These are phyloP conservation scores for Salvia rosmarinus DNA, from an alignment of 257 asterid species.

Conservation along the genomic window DNA sequence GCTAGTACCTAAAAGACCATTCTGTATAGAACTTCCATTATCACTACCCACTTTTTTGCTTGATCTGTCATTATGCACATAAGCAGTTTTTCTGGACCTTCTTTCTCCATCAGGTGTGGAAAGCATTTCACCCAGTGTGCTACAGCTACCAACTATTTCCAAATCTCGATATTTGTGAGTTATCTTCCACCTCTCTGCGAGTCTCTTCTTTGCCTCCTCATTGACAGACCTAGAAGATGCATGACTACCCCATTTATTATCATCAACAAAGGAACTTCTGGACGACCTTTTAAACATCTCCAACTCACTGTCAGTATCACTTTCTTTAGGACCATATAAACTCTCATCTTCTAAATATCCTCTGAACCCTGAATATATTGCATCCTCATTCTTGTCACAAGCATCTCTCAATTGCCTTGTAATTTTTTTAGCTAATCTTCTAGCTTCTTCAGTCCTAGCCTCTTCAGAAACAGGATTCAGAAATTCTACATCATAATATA, in stretches of 20 bases:
- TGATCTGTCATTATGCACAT: constrained; percentile 31
- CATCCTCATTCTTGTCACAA: constrained; percentile 37
- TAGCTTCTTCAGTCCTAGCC: constrained; percentile 54
- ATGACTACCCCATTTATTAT: constrained; percentile 36
- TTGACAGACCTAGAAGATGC: constrained; percentile 47
- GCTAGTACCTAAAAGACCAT: constrained; percentile 48
- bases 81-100: constrained; percentile 32
- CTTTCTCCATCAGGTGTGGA: constrained; percentile 46
- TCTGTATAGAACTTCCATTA: constrained; percentile 36
- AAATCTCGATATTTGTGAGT: constrained; percentile 47
- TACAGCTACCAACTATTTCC: constrained; percentile 49
- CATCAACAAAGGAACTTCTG: constrained; percentile 43
- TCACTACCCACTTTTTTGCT: constrained; percentile 29
- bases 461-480: constrained; percentile 41
- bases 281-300: constrained; percentile 39
- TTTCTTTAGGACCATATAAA: constrained; percentile 55
- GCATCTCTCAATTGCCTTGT: constrained; percentile 49
- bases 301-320: constrained; percentile 52
- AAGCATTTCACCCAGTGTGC: constrained; percentile 69
- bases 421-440: constrained; percentile 53
- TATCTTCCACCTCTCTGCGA: constrained; percentile 69
- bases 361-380: constrained; percentile 39
- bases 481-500: constrained; percentile 32
- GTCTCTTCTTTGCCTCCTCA: constrained; percentile 56
- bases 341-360: constrained; percentile 66